Evolutionary conservation across 176 grass and related monocot genomes (phyloP).

Genomic region (Aegilops longissima): DNA sequence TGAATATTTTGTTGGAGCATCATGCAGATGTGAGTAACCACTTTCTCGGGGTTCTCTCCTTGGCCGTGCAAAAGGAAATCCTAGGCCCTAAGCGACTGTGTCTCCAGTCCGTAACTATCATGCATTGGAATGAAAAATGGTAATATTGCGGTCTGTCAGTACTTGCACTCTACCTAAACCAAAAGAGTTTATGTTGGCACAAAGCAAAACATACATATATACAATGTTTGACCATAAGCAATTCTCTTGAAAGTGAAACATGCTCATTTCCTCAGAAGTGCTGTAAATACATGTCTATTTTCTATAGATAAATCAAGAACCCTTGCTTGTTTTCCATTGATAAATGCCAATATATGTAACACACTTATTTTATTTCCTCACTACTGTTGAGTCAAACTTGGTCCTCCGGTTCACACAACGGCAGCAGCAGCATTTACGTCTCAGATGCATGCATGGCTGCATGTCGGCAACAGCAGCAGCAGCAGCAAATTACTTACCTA

Average conservation of each 20-base stretch:
- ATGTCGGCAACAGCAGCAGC: too few species aligned
- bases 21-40: neutral
- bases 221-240: neutral
- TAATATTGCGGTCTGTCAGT: too few species aligned
- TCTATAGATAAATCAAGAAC: neutral
- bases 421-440: too few species aligned
- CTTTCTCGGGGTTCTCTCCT: neutral
- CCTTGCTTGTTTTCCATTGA: neutral
- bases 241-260: neutral
- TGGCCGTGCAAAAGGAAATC: neutral
- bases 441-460: too few species aligned
- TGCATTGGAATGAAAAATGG: neutral
- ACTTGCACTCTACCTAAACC: neutral
- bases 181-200: neutral
- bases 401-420: too few species aligned
- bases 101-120: neutral
- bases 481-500: too few species aligned
- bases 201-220: neutral
- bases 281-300: neutral
- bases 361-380: neutral
- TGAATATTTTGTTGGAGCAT: too few species aligned
- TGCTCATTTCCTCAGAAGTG: neutral
- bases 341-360: neutral
- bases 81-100: neutral
- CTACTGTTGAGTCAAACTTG: too few species aligned